Base-by-base conservation (phyloP, 495 filamentous ascomycete species). In the Penicillium alfredii region DNA sequence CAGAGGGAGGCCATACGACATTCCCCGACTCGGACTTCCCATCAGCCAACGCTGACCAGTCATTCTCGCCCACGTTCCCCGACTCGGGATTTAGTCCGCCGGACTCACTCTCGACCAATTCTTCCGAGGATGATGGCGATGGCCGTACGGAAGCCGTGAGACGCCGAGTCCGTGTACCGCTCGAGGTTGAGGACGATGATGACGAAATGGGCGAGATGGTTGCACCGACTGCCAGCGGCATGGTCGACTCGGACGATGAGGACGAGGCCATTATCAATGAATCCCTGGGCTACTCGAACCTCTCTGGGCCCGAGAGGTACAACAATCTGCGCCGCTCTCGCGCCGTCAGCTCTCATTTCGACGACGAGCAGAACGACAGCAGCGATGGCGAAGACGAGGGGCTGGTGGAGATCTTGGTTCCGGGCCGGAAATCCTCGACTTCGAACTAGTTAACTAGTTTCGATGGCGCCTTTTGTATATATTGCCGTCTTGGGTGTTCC, bases 171-270 rank as follows among this genome's bases (percentile, higher is more conserved):
- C 66, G 66, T 11, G 51, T 66, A 10, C 68, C 68, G 3, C 51
- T 71, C 8, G 66, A 71, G 42, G 64, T 69, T 17, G 68, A 71
- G 6, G 67, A 71, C 21, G 67, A 69, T 11, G 66, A 70, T 15
- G 65, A 69, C 24, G 67, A 71, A 16, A 71, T 71, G 66, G 66
- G 66, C 4, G 66, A 71, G 39, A 71, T 71, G 66, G 63, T 71
- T 4, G 64, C 52, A 21, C 66, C 66, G 8, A 56, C 42, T 30
- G 56, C 55, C n/a, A 42, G 52, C 16, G 56, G 52, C 12, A 53
- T 68, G 52, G 53, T 66, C 42, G 67, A 69, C 34, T 66, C 67
- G 12, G 65, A 71, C 26, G 67, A 71, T 7, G 67, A 71, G 38
- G 65, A 68, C 15, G 68, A 71, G 30, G 68, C 66, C 19, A 69